phyloP scores from a whole-genome alignment of 2,329 filamentous ascomycete genomes.

The Laburnicola sp. region DNA sequence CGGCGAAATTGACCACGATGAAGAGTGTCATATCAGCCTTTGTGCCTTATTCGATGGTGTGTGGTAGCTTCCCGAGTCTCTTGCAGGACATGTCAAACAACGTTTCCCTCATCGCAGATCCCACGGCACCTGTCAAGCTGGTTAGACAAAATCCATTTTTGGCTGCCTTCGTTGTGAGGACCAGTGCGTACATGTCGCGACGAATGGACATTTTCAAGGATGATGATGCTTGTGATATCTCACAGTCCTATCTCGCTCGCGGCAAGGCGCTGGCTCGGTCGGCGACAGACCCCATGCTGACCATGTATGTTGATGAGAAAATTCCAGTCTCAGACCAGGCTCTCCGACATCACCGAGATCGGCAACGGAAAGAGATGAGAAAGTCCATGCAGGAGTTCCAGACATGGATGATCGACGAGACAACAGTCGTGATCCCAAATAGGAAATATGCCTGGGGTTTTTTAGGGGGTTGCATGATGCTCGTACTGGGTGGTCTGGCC shows the following conservation, averaged over 20 bases:
- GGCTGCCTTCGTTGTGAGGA: neutral
- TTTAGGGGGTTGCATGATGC: neutral
- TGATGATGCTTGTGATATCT: neutral
- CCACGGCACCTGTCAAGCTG: slow-evolving; percentile 1
- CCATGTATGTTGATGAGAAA: neutral
- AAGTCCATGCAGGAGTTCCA: slow-evolving; percentile 1
- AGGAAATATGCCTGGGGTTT: slow-evolving; percentile 2
- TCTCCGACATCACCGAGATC: neutral
- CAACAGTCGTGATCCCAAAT: neutral
- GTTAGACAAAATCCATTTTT: slow-evolving; percentile 1
- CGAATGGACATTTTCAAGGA: slow-evolving; percentile 4
- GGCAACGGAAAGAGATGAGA: neutral
- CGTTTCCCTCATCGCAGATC: slow-evolving; percentile 1
- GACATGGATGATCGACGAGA: slow-evolving; percentile 3
- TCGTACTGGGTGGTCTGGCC: slow-evolving; percentile 3
- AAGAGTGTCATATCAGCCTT: slow-evolving; percentile 2
- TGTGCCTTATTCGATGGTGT: neutral
- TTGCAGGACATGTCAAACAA: slow-evolving; percentile 3
- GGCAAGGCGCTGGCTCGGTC: neutral
- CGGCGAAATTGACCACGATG: neutral
- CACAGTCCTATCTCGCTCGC: slow-evolving; percentile 2
- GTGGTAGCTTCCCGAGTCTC: slow-evolving; percentile 1
- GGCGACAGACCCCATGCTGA: slow-evolving; percentile 1
- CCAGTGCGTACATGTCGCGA: slow-evolving; percentile 2
- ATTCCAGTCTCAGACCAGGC: neutral